These are phyloP conservation scores for Aspergillus ostianus DNA, from an alignment of 495 filamentous ascomycete genomes.

Conservation along the genomic window DNA sequence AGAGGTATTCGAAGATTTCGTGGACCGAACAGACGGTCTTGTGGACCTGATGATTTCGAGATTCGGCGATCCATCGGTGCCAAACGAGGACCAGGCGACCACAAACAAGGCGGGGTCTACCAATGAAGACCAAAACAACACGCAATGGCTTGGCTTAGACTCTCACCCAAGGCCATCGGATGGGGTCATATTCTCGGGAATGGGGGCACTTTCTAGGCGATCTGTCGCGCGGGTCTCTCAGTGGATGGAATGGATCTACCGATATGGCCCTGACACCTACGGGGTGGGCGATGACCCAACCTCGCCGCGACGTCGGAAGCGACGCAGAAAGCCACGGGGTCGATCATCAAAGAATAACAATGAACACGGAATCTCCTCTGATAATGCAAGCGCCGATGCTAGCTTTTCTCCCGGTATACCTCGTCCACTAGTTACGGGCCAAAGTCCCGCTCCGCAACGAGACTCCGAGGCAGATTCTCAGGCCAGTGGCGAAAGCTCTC, in stretches of 20 bases:
- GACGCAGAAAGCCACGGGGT: conserved; percentile 28
- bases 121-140: conserved; percentile 10
- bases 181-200: conserved; percentile 79
- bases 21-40: conserved; percentile 59
- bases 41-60: conserved; percentile 84
- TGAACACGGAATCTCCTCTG: conserved; percentile 3
- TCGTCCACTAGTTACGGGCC: conserved; percentile 40
- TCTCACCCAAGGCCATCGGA: conserved; percentile 64
- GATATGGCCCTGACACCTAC: conserved; percentile 73
- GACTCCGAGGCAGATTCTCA: conserved; percentile 14
- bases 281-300: conserved; percentile 73
- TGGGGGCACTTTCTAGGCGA: conserved; percentile 61
- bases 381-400: conserved; percentile 23
- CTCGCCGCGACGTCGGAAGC: conserved; percentile 48
- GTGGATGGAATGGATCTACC: conserved; percentile 85
- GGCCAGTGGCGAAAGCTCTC: conserved; percentile 18
- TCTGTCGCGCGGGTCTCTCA: conserved; percentile 66
- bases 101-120: neutral
- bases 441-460: conserved; percentile 25
- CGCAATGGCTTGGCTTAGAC: conserved; percentile 65
- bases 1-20: conserved; percentile 85
- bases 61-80: conserved; percentile 60
- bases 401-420: conserved; percentile 43
- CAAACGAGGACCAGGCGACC: conserved; percentile 12
- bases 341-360: conserved; percentile 13